Base-by-base conservation (phyloP, 78 protist species). In the Dictyostelium citrinum region DNA sequence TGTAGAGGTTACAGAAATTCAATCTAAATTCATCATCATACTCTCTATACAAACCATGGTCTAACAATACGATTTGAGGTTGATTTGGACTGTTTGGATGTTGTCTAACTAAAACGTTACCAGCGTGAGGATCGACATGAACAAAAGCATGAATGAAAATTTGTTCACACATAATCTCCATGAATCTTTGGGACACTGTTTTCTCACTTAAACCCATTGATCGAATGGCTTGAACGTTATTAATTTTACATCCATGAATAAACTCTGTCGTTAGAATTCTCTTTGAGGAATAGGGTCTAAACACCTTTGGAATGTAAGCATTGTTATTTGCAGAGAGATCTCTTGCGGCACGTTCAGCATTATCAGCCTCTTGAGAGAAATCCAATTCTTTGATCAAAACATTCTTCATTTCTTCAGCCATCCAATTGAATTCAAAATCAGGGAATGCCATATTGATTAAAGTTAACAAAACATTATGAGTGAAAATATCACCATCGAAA, bases 141-240 rank as follows among this genome's bases (percentile, higher is more conserved):
- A 93, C 55, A 80, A 93, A 93, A 0, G 96, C 96, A 92, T 93
- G 96, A 22, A 76, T 84, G 81, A 90, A 93, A 45, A 81, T 84
- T 35, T 90, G 91, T 24, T 93, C 96, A 2, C 85, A 76, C 27
- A 27, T 22, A 17, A 78, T 78, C 20, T 78, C 83, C 1, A 78
- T 41, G 33, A 78, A 78, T 16, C 35, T 43, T 14, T 46, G 67
- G 1, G 68, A 22, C 1, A 78, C 83, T 1, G 55, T 35, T 43
- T 77, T 77, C 17, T 55, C 91, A 3, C n/a, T 58, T 24, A 84
- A 37, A 8, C 95, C 95, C 83, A 55, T 35, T 35, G 83, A 46
- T 81, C 64, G 83, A 11, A 93, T 17, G 20, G n/a, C 43, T 7
- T 51, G 11, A 9, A 35, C 1, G 3, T 92, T 46, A 41, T 58